Evolutionary conservation across 2,329 filamentous ascomycete species (phyloP), one percentile per base, ranked within the genome.

Genomic region (Pestalotiopsis sp.): DNA sequence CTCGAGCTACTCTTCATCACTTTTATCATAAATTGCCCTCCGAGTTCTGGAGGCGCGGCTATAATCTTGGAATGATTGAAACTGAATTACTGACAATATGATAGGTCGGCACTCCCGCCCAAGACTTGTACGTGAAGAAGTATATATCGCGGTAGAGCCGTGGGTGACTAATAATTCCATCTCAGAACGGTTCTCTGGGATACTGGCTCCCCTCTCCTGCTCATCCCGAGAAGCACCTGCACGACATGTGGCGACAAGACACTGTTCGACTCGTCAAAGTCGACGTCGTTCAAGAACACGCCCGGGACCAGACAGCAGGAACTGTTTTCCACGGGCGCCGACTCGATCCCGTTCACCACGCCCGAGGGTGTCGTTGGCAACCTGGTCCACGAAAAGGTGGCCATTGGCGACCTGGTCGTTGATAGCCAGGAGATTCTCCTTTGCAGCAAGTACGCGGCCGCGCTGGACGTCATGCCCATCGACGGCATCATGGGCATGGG

Each of bases 401-500:
- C 71, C 40, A 72, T 80, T 57, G 72, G 66, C 44, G 59, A 40
- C 69, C 69, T 75, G n/a, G 22, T 64, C 1, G 71, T 73, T 1
- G 30, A 62, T 9, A 68, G 71, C 65, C 77, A 79, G 70, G 58
- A 73, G 11, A 76, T 80, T 40, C 64, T 78, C 3, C 70, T 78
- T 7, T 79, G 76, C 67, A 72, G 78, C 58, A 66, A 68, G 6
- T 79, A 77, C 70, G 71, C 73, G 3, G 68, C 73, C 1, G 71
- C 71, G 6, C 68, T 79, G 14, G 70, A 71, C 2, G 66, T 71
- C 2, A 73, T 76, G 44, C 72, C 72, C 3, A 74, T 77, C 39
- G 77, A 79, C 44, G 78, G 78, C 44, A 75, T 80, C 61, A 73
- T 81, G 60, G 79, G 79, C 24, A 68, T 80, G 26, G 64, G 68